A percentile compares a stretch with the other conserved stretches of the same genome.
Evolutionary conservation across 306 rosid species (phyloP).

Genomic region (Geum urbanum): DNA sequence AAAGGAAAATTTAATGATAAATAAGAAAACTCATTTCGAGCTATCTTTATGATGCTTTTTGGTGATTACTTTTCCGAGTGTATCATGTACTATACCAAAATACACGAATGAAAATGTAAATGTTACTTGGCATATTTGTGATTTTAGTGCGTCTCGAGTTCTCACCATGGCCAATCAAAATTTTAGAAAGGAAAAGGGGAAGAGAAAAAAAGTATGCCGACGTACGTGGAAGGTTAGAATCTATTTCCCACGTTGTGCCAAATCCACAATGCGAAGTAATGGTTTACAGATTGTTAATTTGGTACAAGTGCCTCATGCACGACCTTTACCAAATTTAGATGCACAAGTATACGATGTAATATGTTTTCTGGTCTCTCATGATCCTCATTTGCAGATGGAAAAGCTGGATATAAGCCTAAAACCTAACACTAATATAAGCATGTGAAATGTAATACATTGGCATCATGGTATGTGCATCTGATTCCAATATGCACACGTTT

Average conservation of each 20-base stretch:
- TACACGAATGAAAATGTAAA: background rate
- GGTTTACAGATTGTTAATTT: background rate
- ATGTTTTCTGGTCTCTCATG: slow-evolving; percentile 2
- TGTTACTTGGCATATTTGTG: background rate
- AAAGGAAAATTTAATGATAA: too few species aligned
- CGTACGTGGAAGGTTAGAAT: background rate
- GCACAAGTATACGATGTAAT: background rate
- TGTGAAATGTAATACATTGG: slow-evolving; percentile 18
- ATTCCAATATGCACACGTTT: background rate
- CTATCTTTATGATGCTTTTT: too few species aligned
- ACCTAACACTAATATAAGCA: slow-evolving; percentile 1
- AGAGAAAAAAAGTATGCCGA: too few species aligned
- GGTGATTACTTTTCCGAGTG: background rate
- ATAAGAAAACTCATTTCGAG: background rate
- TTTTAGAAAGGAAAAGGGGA: too few species aligned
- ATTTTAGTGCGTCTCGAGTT: background rate
- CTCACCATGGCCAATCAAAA: too few species aligned
- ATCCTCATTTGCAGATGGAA: background rate
- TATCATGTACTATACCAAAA: background rate
- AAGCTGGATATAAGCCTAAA: background rate
- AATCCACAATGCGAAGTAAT: background rate
- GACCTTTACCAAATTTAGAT: background rate
- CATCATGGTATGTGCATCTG: slow-evolving; percentile 12
- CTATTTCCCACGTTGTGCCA: background rate
- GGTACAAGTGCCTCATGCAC: background rate